Base-by-base conservation (phyloP, 78 protist species). In the Protostelium mycophagum region DNA sequence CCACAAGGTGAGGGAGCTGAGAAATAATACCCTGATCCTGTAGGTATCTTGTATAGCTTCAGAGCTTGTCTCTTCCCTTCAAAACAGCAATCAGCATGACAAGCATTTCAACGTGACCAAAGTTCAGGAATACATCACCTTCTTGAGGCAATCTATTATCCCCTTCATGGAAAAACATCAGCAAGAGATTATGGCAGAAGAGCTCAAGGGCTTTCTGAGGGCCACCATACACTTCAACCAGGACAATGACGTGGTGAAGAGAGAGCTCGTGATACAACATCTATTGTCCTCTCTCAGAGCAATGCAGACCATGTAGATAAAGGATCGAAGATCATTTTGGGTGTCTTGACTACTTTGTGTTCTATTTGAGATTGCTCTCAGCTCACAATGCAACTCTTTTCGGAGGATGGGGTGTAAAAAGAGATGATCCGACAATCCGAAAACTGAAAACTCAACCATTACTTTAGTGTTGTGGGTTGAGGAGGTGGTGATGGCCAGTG, bases 1-100 rank as follows among this genome's bases (percentile, higher is more conserved):
- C 73, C 73, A 51, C 73, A 51, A 51, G 73, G 73, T 51, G n/a
- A n/a, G n/a, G n/a, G n/a, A n/a, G n/a, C n/a, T n/a, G n/a, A 51
- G 31, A 51, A 16, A 51, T 16, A 51, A 5, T 16, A 51, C 16
- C 73, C 5, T 16, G 73, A 51, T 51, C 31, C 5, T 51, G 73
- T 16, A 51, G 73, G 73, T 51, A 5, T 51, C 73, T 25, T 51
- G 73, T 16, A 51, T 51, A 16, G 73, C 73, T 25, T 51, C 73
- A 5, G 73, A 51, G 31, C 5, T 51, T 5, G 73, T 51, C 31
- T 25, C 73, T 16, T 5, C 5, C 5, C 73, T 51, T 5, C 73
- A 51, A 16, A 51, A 51, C 5, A 16, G 16, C 5, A 16, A 16
- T 25, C 73, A 51, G 73, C 5, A 5, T 5, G 16, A 51, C 31